Evolutionary conservation across 805 yeast genomes (phyloP), one percentile per base, ranked within the genome.

Genomic region (Zygosaccharomyces pseudorouxii): DNA sequence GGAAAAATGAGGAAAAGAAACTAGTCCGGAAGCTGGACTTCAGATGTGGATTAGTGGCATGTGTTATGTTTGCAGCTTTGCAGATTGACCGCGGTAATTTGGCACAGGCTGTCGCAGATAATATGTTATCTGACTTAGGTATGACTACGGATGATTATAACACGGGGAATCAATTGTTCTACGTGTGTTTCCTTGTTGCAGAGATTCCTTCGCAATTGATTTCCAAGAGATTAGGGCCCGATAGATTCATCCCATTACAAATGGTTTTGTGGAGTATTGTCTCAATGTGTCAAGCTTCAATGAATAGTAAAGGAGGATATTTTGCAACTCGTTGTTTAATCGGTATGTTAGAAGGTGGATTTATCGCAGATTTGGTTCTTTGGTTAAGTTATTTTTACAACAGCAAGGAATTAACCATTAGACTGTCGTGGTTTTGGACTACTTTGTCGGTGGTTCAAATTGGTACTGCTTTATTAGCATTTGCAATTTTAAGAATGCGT

Each of bases 341-440:
- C 41, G 87, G 83, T 1, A 53, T 73, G 1, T 60, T 79, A 10
- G 81, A 82, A 62, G 87, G 88, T 47, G 88, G 88, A 0, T 82
- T 82, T 50, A 81, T 84, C 47, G 81, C 83, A 16, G 88, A 82
- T 55, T 64, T 78, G 19, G 72, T 78, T 38, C 68, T 83, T 45
- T 84, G 85, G 83, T 65, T 84, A 59, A 75, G 84, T 3, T 84
- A 82, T 62, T 84, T 84, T 63, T 84, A 76, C 68, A 83, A 79
- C 11, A 58, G 77, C 19, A 63, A 70, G 28, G 89, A 84, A 62
- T 69, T 84, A 16, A 70, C 86, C 1, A 63, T 79, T 25, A 71
- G 89, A 46, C 67, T 83, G 25, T 77, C 86, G 0, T 75, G 73
- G 60, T 82, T 84, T 60, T 83, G 83, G 77, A 72, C 79, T 10